These are phyloP conservation scores for Metarhizium robertsii DNA, from an alignment of 2,329 filamentous ascomycete species.

Conservation along the genomic window DNA sequence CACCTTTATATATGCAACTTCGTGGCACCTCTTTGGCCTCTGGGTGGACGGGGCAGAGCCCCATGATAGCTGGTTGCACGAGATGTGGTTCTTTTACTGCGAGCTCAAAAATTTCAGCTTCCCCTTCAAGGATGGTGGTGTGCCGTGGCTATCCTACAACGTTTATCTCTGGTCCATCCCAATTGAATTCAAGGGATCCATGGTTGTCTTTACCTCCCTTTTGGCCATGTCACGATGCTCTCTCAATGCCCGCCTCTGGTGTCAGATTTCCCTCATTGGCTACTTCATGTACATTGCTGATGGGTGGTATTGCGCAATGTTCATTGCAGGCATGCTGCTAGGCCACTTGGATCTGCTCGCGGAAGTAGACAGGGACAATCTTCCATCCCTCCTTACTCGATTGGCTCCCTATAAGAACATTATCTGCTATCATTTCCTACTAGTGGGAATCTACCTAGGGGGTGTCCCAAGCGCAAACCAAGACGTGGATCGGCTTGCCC, in stretches of 20 bases:
- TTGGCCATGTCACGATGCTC: conserved; percentile 48
- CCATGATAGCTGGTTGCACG: conserved; percentile 33
- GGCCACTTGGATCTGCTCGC: conserved; percentile 52
- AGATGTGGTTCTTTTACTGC: conserved; percentile 38
- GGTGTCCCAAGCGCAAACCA: conserved; percentile 46
- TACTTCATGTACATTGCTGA: conserved; percentile 64
- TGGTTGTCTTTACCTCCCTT: conserved; percentile 49
- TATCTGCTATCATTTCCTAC: conserved; percentile 44
- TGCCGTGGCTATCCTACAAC: conserved; percentile 43
- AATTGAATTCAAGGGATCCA: conserved; percentile 53
- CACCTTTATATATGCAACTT: conserved; percentile 39
- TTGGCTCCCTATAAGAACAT: conserved; percentile 38
- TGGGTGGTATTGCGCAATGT: conserved; percentile 52
- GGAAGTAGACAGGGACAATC: conserved; percentile 26
- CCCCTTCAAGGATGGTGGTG: conserved; percentile 48
- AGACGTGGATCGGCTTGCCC: conserved; percentile 38
- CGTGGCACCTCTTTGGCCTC: conserved; percentile 43
- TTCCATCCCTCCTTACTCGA: conserved; percentile 38
- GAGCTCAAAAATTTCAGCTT: conserved; percentile 64
- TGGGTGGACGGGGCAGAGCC: conserved; percentile 28
- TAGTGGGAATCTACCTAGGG: conserved; percentile 42
- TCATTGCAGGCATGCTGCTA: conserved; percentile 51
- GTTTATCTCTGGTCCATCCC: conserved; percentile 56
- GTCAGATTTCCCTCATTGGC: conserved; percentile 41
- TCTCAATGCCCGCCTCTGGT: conserved; percentile 43